phyloP scores from a whole-genome alignment of 2,329 filamentous ascomycete species.

The Aureobasidium sp. region DNA sequence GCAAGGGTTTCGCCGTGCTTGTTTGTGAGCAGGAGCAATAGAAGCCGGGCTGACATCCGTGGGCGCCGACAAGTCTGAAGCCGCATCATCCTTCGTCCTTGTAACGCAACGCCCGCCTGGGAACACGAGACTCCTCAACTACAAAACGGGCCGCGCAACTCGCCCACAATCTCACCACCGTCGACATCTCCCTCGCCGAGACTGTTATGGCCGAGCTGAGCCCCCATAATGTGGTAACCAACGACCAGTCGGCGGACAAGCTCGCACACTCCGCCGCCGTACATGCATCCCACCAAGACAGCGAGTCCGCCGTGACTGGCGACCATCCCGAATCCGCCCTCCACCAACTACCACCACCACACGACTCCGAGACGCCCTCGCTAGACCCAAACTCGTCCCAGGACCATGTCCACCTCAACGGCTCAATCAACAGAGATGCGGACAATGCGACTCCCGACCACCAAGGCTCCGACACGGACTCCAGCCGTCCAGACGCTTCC shows the following conservation, averaged over 20 bases:
- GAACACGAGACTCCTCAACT: constrained; percentile 5
- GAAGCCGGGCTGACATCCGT: not conserved
- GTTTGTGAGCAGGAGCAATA: not conserved
- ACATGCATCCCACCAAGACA: constrained; percentile 47
- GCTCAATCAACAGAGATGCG: not conserved
- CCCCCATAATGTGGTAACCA: constrained; percentile 63
- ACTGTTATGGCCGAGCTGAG: constrained; percentile 67
- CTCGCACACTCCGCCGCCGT: constrained; percentile 51
- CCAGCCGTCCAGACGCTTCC: constrained; percentile 48
- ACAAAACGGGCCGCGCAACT: not conserved
- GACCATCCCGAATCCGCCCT: constrained; percentile 22
- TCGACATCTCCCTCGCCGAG: constrained; percentile 22
- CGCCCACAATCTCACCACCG: not conserved
- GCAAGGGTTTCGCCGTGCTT: not conserved
- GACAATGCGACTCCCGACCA: constrained; percentile 12
- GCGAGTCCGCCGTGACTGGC: constrained; percentile 36
- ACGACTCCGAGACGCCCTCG: not conserved
- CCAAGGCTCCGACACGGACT: constrained; percentile 63
- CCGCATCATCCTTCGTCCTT: not conserved
- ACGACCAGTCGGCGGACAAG: constrained; percentile 58
- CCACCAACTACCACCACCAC: constrained; percentile 12
- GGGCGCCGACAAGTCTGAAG: not conserved
- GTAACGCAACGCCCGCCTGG: not conserved
- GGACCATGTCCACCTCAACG: constrained; percentile 10
- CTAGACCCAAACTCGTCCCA: constrained; percentile 15